Evolutionary conservation across 208 protist genomes (phyloP).

Genomic region (Trypanosomatidae sp.): DNA sequence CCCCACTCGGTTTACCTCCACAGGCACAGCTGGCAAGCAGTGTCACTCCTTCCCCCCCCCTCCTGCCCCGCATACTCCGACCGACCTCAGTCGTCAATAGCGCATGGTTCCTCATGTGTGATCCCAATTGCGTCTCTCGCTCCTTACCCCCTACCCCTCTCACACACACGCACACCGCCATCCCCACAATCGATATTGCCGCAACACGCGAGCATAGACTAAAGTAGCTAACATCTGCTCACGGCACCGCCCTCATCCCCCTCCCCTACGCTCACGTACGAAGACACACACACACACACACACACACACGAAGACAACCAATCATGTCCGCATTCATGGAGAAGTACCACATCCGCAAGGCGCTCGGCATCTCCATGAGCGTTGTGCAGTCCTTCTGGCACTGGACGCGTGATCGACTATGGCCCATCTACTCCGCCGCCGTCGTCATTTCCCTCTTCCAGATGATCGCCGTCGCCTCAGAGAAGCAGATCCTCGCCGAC

Average conservation of each 20-base stretch:
- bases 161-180: conserved; percentile 10
- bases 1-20: neutral
- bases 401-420: conserved; percentile 65
- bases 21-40: neutral
- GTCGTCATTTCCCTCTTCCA: conserved; percentile 73
- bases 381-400: conserved; percentile 37
- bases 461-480: conserved; percentile 67
- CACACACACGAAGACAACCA: conserved; percentile 1
- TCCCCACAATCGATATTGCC: neutral
- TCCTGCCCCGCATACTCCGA: neutral
- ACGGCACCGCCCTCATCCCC: neutral
- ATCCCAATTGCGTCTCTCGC: neutral
- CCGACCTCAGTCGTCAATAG: neutral
- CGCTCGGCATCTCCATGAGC: conserved; percentile 20
- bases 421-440: conserved; percentile 81
- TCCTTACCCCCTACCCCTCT: neutral
- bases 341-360: conserved; percentile 37
- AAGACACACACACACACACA: conserved; percentile 3
- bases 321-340: conserved; percentile 53
- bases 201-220: neutral
- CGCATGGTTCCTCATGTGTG: neutral
- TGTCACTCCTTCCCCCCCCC: neutral
- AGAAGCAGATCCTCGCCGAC: conserved; percentile 89
- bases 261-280: neutral
- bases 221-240: neutral